Evolutionary conservation across 495 filamentous ascomycete genomes (phyloP), one percentile per base, ranked within the genome.

Genomic region (Choiromyces venosus): DNA sequence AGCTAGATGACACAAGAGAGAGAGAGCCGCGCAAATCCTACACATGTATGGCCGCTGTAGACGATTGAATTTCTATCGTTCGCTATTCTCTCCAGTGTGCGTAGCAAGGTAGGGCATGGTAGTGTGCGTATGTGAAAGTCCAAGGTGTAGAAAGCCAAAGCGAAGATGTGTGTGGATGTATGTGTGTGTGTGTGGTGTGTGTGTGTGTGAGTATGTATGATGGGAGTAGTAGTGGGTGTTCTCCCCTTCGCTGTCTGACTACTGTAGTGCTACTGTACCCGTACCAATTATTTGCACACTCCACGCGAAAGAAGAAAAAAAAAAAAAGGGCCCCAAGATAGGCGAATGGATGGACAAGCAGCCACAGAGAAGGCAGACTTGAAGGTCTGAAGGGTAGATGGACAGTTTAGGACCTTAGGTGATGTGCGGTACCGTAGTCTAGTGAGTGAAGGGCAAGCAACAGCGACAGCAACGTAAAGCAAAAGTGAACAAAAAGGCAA

Each of bases 71-170:
- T 33, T 56, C 52, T 56, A 56, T 14, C 52, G 52, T 29, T 61
- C 52, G 52, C 52, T 61, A 61, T 61, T 61, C 52, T 61, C 52
- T 61, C 52, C 52, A 61, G 52, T 61, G 46, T 56, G 52, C 25
- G 52, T 61, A 61, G 52, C 52, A 61, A 61, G 52, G 52, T 61
- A 61, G 25, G 52, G 52, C 52, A 61, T 61, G 52, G 52, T 61
- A 61, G 52, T 25, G 52, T 29, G 52, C 52, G 52, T 33, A 14
- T 61, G 52, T 61, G 52, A 4, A 61, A 33, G 25, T 16, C 33
- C 25, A 61, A 61, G 52, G 25, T 61, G 52, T 4, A 61, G 52
- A 61, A 61, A 33, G 52, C 52, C 52, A 61, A 61, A 61, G 52
- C 52, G 52, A 61, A 61, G 52, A 33, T 33, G 52, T 61, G 46